phyloP scores from a whole-genome alignment of 495 filamentous ascomycete species.

The Podospora comata region DNA sequence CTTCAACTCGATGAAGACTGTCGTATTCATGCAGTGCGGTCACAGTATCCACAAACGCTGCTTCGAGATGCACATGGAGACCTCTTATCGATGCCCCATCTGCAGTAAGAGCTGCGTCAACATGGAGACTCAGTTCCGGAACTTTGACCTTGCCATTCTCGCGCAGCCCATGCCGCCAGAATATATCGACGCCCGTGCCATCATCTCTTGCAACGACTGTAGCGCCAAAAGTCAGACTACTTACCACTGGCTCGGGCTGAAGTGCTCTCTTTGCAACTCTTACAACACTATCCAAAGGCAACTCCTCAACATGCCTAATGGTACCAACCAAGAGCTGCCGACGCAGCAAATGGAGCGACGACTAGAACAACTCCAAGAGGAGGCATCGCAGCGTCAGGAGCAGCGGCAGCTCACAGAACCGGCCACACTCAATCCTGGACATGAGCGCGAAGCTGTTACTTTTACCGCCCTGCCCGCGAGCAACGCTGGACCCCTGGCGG shows the following conservation, averaged over 20 bases:
- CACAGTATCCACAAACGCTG: conserved; percentile 92
- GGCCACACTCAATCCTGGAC: background rate
- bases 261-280: conserved; percentile 79
- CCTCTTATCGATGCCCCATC: conserved; percentile 89
- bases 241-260: conserved; percentile 94
- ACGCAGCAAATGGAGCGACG: conserved; percentile 1
- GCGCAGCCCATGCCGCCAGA: conserved; percentile 87
- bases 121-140: conserved; percentile 94
- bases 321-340: background rate
- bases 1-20: conserved; percentile 84
- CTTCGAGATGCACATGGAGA: conserved; percentile 77
- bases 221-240: conserved; percentile 74
- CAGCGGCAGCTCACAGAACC: background rate
- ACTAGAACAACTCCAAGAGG: background rate
- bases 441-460: background rate
- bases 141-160: conserved; percentile 79
- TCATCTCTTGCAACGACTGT: conserved; percentile 93
- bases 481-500: background rate
- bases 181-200: conserved; percentile 73
- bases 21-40: conserved; percentile 94
- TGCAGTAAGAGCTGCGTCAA: conserved; percentile 92
- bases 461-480: background rate
- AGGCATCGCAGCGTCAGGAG: conserved; percentile 3
- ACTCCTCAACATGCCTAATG: conserved; percentile 42
- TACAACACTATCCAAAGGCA: conserved; percentile 79